Conservation (phyloP, 2,329 filamentous ascomycete genomes). For the Cryoendolithus antarcticus region DNA sequence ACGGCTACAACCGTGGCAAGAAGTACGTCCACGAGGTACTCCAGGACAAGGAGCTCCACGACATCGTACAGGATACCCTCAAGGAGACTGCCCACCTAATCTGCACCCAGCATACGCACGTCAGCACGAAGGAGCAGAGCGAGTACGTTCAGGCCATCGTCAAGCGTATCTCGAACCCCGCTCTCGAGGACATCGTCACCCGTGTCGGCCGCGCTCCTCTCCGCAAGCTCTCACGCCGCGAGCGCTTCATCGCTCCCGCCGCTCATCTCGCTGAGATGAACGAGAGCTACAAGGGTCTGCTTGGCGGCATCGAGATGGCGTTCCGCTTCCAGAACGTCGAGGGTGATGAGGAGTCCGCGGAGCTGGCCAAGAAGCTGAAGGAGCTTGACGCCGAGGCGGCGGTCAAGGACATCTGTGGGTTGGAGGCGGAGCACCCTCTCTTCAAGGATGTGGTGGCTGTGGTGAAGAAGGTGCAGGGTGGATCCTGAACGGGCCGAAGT, state of each 20-base stretch:
- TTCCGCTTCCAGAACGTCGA: conserved; percentile 92
- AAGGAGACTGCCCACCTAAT: conserved; percentile 80
- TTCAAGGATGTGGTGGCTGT: conserved; percentile 63
- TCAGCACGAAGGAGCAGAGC: conserved; percentile 60
- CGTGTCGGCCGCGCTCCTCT: conserved; percentile 90
- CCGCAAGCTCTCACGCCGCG: conserved; percentile 86
- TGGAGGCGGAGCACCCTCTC: conserved; percentile 65
- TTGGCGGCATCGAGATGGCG: conserved; percentile 79
- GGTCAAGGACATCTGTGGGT: conserved; percentile 67
- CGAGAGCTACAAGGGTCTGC: conserved; percentile 57
- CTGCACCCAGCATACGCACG: conserved; percentile 66
- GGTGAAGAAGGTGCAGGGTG: conserved; percentile 66
- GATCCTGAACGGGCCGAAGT: no score
- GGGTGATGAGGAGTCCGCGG: conserved; percentile 76
- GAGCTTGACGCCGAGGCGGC: conserved; percentile 60
- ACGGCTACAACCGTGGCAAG: conserved; percentile 78
- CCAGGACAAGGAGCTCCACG: conserved; percentile 64
- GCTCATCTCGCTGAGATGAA: conserved; percentile 75
- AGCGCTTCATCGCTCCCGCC: conserved; percentile 89
- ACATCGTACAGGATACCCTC: conserved; percentile 67
- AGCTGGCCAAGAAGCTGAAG: conserved; percentile 77
- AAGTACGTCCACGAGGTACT: conserved; percentile 82
- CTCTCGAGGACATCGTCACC: conserved; percentile 83
- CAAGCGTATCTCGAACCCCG: conserved; percentile 81
- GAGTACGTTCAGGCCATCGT: conserved; percentile 89